Evolutionary conservation across 306 rosid genomes (phyloP), one percentile per base, ranked within the genome.

Genomic region (Vigna trinervia): DNA sequence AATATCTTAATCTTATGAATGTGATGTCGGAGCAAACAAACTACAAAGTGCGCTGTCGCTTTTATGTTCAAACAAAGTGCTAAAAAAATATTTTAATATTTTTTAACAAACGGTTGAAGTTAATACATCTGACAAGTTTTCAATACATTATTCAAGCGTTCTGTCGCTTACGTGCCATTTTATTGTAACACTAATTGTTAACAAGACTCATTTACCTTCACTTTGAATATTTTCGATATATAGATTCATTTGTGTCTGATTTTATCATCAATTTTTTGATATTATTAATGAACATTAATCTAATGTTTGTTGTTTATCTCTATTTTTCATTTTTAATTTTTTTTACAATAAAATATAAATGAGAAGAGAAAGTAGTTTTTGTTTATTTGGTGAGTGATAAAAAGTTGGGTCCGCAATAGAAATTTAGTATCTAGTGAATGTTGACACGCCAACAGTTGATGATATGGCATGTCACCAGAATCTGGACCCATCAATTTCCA

Each of bases 371-470:
- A 62, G 12, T 30, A 6, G 22, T 2, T 26, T 28, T 4, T 26
- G 11, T 17, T 19, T 19, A 5, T 20, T 53, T 19, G 12, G 1
- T 46, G 62, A 47, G 20, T 71, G 38, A 67, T 39, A 8, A 19
- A 45, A 65, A 67, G 6, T 8, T 54, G 80, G 83, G 67, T 69
- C 67, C 12, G 12, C 46, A 10, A 59, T 20, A 14, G 80, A 73
- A 64, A 45, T 10, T 47, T 56, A 30, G 52, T 70, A 72, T 17
- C 86, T 28, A 17, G 14, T 17, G 0, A 15, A 23, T 10, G 73
- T 9, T 39, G 87, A 79, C 36, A 57, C 75, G 26, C 74, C 78
- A 76, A 69, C 80, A 8, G 63, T 43, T 13, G 51, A 73, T 39
- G 28, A 32, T 26, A 52, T 26, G 3, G 59, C 57, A 47, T 64